Base-by-base conservation (phyloP, 768 basidiomycete genomes). In the Pleurotus giganteus region DNA sequence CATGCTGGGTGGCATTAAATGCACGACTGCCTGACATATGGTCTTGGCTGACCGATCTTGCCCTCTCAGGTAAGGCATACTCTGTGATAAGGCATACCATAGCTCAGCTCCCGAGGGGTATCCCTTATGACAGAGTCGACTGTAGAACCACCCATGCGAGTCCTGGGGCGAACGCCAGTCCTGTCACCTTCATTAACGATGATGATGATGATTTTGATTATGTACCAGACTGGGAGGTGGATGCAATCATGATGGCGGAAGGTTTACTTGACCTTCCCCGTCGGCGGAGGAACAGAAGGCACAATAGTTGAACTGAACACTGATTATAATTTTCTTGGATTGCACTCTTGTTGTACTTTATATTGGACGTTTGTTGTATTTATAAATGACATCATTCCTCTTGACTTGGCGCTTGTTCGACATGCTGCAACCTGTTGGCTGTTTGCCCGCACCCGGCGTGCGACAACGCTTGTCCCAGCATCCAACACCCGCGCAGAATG, bases 401-500 rank as follows among this genome's bases (percentile, higher is more conserved):
- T 41, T 34, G 37, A 37, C 12, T 44, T 39, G 55, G 54, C 34
- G 47, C 32, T 31, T 12, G 11, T 50, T 36, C 19, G 31, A 19
- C 21, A 50, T 37, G 28, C 31, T 41, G 27, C 21, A n/a, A 31
- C 19, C 28, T 19, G 26, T 24, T 32, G 23, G 24, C 47, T 49
- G 47, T 27, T 11, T 28, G 50, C 26, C 37, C 7, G 52, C 19
- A 26, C n/a, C 12, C 39, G 2, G 27, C 26, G 12, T 55, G 27
- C n/a, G 13, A n/a, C 19, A n/a, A 47, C 54, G 24, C 29, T 36
- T n/a, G 15, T 26, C 17, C 8, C 15, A 31, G 17, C 44, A 29
- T 4, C 17, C 42, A 36, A n/a, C 17, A 9, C 21, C 17, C 27
- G 6, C 15, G 11, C 36, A 46, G 8, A 61, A 77, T 75, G 76